Conservation (phyloP, 106 monocot genomes). For the Dactylorhiza incarnata region DNA sequence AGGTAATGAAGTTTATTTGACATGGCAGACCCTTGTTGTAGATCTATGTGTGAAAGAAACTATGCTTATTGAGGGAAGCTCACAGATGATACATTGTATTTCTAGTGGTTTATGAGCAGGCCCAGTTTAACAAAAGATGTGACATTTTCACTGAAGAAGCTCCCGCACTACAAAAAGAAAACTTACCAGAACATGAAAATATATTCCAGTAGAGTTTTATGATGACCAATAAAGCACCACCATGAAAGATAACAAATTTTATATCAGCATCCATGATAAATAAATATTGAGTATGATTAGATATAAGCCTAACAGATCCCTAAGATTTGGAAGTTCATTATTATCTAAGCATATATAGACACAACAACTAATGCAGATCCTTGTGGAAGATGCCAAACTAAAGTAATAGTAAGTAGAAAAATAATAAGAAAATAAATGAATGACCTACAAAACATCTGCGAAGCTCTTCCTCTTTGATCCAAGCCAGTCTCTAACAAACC, state of each 20-base stretch:
- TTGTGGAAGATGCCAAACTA: neutral
- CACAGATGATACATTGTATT: neutral
- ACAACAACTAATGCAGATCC: no score
- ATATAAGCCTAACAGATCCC: no score
- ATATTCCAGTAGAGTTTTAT: neutral
- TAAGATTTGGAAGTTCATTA: no score
- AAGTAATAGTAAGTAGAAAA: neutral
- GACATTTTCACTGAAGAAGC: neutral
- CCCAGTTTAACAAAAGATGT: neutral
- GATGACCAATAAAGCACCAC: no score
- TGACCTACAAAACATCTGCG: constrained; percentile 49
- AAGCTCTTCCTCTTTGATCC: constrained; percentile 66
- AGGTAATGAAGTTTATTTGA: no score
- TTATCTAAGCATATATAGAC: no score
- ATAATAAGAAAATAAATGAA: neutral
- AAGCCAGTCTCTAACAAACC: no score
- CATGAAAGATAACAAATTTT: no score
- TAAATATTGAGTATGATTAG: no score
- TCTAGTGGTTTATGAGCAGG: neutral
- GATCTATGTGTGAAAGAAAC: no score
- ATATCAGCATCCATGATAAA: no score
- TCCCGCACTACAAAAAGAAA: neutral
- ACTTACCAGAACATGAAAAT: neutral
- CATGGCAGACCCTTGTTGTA: no score
- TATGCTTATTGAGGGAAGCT: neutral